These are phyloP conservation scores for Sarocladium kiliense DNA, from an alignment of 2,329 filamentous ascomycete genomes.

Conservation along the genomic window DNA sequence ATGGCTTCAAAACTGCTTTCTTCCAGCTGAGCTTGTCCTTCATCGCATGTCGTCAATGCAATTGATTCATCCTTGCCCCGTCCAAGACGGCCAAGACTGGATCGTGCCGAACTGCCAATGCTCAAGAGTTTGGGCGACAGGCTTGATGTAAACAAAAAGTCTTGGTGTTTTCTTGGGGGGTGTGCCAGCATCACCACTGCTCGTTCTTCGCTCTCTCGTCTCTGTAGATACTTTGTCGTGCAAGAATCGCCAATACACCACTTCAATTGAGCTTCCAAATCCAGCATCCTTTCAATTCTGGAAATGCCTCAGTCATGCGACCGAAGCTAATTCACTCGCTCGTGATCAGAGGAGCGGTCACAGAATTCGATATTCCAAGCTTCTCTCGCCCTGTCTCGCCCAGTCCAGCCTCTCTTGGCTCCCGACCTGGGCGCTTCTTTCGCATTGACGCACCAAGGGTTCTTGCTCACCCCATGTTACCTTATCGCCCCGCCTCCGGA, in stretches of 20 bases:
- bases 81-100: slow-evolving; percentile 3
- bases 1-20: neutral
- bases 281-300: neutral
- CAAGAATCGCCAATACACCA: neutral
- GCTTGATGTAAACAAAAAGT: neutral
- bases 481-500: slow-evolving; percentile 9
- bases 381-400: slow-evolving; percentile 3
- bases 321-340: neutral
- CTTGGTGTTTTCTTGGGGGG: neutral
- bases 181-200: neutral
- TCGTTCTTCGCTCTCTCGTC: no score
- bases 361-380: neutral
- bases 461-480: neutral
- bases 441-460: slow-evolving; percentile 3
- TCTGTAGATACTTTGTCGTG: no score
- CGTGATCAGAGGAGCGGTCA: neutral
- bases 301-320: neutral
- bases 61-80: neutral
- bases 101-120: neutral
- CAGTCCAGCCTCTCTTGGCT: slow-evolving; percentile 8
- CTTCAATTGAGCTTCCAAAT: neutral
- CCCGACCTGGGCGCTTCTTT: neutral
- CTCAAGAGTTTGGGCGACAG: neutral
- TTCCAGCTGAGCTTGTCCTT: no score
- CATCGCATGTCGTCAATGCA: neutral